These are phyloP conservation scores for Sordaria brevicollis DNA, from an alignment of 495 filamentous ascomycete species.

Conservation along the genomic window DNA sequence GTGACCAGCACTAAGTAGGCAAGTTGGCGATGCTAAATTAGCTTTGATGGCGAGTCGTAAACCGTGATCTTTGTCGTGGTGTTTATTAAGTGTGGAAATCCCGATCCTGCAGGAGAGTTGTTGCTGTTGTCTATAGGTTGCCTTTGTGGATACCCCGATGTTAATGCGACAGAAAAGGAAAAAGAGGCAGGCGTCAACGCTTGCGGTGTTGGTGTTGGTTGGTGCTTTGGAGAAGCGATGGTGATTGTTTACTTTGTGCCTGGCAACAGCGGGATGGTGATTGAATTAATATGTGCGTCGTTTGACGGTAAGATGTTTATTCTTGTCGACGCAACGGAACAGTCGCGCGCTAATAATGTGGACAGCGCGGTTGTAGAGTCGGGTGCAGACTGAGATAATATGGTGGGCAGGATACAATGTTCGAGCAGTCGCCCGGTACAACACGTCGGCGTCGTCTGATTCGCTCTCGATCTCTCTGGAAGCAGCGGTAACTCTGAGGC, in stretches of 20 bases:
- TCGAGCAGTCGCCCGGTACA: constrained; percentile 28
- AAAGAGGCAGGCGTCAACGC: background rate
- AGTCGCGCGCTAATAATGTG: background rate
- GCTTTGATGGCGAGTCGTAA: background rate
- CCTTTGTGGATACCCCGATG: background rate
- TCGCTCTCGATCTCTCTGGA: constrained; percentile 19
- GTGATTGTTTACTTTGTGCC: background rate
- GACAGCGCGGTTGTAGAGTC: constrained; percentile 1
- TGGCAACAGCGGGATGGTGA: background rate
- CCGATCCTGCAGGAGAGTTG: constrained; percentile 11
- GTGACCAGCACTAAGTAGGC: background rate
- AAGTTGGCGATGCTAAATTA: background rate
- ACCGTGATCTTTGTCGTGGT: background rate
- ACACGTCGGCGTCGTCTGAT: constrained; percentile 20
- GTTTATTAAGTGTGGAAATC: background rate
- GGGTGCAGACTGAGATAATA: constrained; percentile 1
- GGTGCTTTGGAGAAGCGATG: background rate
- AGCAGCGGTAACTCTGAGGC: constrained; percentile 25
- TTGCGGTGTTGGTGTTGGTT: background rate
- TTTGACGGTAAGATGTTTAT: background rate
- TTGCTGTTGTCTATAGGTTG: background rate
- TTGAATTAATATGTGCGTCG: background rate
- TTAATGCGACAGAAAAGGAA: background rate
- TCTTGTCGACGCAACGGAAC: background rate
- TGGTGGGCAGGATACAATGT: constrained; percentile 6